phyloP scores from a whole-genome alignment of 2,329 filamentous ascomycete species.

The Xylariales sp. region DNA sequence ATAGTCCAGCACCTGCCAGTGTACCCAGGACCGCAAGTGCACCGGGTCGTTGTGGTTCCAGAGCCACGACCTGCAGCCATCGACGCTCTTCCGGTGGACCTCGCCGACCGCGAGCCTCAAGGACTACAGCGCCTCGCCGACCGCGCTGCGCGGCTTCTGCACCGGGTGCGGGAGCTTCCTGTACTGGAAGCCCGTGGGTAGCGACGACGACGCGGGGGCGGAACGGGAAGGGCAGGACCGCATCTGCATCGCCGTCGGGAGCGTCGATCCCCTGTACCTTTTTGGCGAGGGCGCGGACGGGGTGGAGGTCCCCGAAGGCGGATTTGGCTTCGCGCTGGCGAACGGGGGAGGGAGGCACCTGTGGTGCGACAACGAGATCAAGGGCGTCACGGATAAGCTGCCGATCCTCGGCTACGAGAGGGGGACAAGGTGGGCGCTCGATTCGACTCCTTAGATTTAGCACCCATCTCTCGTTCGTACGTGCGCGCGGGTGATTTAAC shows the following conservation, averaged over 20 bases:
- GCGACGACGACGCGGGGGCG: too few relatives aligned
- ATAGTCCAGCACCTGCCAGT: constrained; percentile 3
- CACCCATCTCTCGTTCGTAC: too few relatives aligned
- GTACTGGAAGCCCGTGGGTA: background rate
- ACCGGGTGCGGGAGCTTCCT: constrained; percentile 1
- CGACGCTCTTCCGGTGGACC: background rate
- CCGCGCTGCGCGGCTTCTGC: background rate
- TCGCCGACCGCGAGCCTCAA: background rate
- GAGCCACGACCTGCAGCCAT: background rate
- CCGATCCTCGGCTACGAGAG: background rate
- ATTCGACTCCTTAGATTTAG: background rate
- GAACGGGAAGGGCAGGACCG: too few relatives aligned
- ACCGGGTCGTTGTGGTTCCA: constrained; percentile 1
- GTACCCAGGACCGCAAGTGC: constrained; percentile 1
- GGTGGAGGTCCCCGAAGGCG: background rate
- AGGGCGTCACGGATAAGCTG: constrained; percentile 1
- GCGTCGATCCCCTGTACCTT: background rate
- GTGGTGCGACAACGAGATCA: constrained; percentile 3
- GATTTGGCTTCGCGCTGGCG: background rate
- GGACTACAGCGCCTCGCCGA: background rate
- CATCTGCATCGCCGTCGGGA: background rate
- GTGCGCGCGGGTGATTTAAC: too few relatives aligned
- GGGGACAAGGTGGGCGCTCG: background rate
- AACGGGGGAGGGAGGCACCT: background rate
- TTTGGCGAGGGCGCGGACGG: constrained; percentile 4